Base-by-base conservation (phyloP, 2,329 filamentous ascomycete genomes). In the Bipolaris sorokiniana region DNA sequence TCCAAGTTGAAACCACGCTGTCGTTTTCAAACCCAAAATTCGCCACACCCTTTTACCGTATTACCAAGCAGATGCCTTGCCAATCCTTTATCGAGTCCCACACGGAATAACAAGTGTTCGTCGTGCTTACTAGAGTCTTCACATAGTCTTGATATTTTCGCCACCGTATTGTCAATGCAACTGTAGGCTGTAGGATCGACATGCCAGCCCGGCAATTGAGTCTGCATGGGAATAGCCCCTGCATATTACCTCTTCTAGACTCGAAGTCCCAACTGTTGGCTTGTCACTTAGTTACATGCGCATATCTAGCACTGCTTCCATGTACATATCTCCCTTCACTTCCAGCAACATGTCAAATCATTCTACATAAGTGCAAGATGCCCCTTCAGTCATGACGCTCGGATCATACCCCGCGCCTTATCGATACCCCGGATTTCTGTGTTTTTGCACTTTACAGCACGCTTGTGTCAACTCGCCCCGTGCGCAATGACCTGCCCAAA, bases 341-440 rank as follows among this genome's bases (percentile, higher is more conserved):
- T 20, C 26, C 11, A 20, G 1, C 13, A 20, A 23, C 11, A 13
- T 26, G 15, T 20, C 15, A 37, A 28, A 3, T 10, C 9, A n/a
- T n/a, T 16, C n/a, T 44, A 51, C 33, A 46, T 7, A 34, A 11
- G 26, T 23, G 31, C 13, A 28, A 28, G 10, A 31, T 1, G 28
- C 11, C 42, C 18, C 53, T 16, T 38, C 54, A 59, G 55, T 61
- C 61, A 56, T 67, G 55, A 36, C 54, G 54, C 54, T 56, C 42
- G 49, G 49, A 41, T 42, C 46, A 48, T 16, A 46, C 54, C 61
- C 66, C 68, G 62, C 61, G 51, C 62, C 62, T 65, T 63, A 64
- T 66, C 67, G 61, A 65, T 66, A 63, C 68, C 68, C 69, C 67
- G 64, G 64, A 60, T 59, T 70, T 50, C 61, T 55, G 66, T 58